Evolutionary conservation across 345 rosid genomes (phyloP).

Genomic region (Sapria himalayana): DNA sequence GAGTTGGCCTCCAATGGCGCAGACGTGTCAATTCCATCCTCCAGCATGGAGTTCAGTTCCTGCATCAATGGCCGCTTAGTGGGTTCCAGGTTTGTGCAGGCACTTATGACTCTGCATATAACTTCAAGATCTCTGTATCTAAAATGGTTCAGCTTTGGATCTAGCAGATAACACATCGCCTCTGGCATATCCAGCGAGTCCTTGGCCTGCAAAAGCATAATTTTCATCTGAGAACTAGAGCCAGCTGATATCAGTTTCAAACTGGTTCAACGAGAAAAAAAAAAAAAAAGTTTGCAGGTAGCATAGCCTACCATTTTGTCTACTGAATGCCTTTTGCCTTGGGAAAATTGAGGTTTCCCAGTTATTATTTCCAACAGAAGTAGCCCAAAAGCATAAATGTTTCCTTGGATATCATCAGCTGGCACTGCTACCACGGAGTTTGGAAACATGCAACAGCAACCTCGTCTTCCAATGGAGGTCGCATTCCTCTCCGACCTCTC

Average conservation of each 20-base stretch:
- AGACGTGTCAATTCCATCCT: slow-evolving; percentile 54
- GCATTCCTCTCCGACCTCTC: slow-evolving; percentile 76
- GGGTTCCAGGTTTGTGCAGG: slow-evolving; percentile 42
- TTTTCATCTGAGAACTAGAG: no score
- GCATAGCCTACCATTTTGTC: slow-evolving; percentile 91
- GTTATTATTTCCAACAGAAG: slow-evolving; percentile 74
- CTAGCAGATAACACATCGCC: slow-evolving; percentile 54
- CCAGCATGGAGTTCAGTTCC: slow-evolving; percentile 38
- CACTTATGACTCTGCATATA: slow-evolving; percentile 54
- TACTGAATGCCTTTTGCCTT: slow-evolving; percentile 70
- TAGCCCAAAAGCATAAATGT: slow-evolving; percentile 70
- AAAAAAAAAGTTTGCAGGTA: slow-evolving; percentile 2
- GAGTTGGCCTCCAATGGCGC: slow-evolving; percentile 53
- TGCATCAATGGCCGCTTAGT: slow-evolving; percentile 37
- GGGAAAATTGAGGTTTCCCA: slow-evolving; percentile 75
- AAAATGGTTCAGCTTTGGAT: slow-evolving; percentile 77
- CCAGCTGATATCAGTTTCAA: no score
- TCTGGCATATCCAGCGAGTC: slow-evolving; percentile 63
- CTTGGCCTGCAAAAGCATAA: slow-evolving; percentile 42
- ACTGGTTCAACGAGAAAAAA: no score
- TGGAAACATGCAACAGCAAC: slow-evolving; percentile 60
- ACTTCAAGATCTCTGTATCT: slow-evolving; percentile 49
- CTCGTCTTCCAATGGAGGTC: slow-evolving; percentile 50
- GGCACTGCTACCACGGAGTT: slow-evolving; percentile 56
- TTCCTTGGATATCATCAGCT: slow-evolving; percentile 63